These are phyloP conservation scores for Eucommia ulmoides DNA, from an alignment of 257 asterid genomes.

Conservation along the genomic window DNA sequence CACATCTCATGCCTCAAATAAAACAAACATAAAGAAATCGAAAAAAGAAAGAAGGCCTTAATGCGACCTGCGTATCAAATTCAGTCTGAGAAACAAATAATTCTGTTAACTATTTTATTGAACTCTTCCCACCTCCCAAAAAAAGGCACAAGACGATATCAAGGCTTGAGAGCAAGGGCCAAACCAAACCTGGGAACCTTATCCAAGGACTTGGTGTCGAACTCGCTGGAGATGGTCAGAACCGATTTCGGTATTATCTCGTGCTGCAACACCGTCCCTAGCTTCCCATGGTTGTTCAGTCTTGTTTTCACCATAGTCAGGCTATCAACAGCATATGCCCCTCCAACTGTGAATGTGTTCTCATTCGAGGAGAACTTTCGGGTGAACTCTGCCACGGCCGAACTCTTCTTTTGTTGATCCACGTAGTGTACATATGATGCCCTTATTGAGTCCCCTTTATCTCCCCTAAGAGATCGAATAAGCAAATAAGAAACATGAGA, in stretches of 20 bases:
- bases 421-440: conserved; percentile 51
- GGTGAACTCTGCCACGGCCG: conserved; percentile 57
- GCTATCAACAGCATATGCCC: conserved; percentile 50
- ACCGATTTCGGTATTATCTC: conserved; percentile 51
- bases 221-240: conserved; percentile 60
- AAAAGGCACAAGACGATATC: too few relatives aligned
- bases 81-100: too few relatives aligned
- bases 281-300: conserved; percentile 67
- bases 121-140: too few relatives aligned
- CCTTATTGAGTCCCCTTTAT: conserved; percentile 66
- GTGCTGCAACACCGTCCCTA: conserved; percentile 63
- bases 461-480: conserved; percentile 28
- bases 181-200: conserved; percentile 64
- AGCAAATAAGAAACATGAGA: background rate
- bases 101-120: too few relatives aligned
- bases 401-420: conserved; percentile 39
- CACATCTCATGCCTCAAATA: too few relatives aligned
- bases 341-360: conserved; percentile 75
- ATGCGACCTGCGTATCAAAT: too few relatives aligned
- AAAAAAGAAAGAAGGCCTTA: too few relatives aligned
- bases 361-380: conserved; percentile 66
- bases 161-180: conserved; percentile 59
- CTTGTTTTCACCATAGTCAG: conserved; percentile 47
- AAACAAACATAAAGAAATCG: too few relatives aligned
- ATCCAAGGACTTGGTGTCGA: conserved; percentile 76